phyloP scores from a whole-genome alignment of 1,139 yeast species.

The Blastobotrys illinoisensis region DNA sequence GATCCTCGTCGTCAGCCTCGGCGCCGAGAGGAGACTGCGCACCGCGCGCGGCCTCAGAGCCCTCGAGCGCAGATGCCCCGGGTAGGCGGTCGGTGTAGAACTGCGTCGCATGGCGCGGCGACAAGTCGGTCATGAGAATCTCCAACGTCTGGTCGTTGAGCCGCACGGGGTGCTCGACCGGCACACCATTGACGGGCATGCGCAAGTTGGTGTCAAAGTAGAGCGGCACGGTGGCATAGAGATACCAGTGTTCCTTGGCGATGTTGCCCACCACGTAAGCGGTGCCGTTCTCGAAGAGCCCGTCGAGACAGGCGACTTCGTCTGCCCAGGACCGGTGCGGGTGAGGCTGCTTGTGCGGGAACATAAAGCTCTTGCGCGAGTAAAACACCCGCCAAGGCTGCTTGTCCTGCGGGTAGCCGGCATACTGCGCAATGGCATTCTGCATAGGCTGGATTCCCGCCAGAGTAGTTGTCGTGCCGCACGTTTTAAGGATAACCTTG shows the following conservation, averaged over 20 bases:
- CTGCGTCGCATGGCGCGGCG: slow-evolving; percentile 50
- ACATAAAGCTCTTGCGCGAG: slow-evolving; percentile 88
- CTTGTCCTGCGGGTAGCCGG: slow-evolving; percentile 31
- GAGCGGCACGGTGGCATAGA: slow-evolving; percentile 57
- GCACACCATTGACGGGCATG: slow-evolving; percentile 13
- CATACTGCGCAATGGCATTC: slow-evolving; percentile 45
- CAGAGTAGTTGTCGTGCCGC: slow-evolving; percentile 92
- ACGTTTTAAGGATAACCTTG: slow-evolving; percentile 81
- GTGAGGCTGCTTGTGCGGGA: slow-evolving; percentile 76
- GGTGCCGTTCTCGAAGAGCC: slow-evolving; percentile 44
- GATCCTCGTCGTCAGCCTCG: slow-evolving; percentile 52
- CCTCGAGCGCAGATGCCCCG: slow-evolving; percentile 16
- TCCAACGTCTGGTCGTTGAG: slow-evolving; percentile 74
- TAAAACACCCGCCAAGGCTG: slow-evolving; percentile 69
- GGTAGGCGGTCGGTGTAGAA: slow-evolving; percentile 59
- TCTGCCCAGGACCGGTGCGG: slow-evolving; percentile 83
- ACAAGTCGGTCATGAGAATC: slow-evolving; percentile 83
- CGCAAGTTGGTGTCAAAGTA: slow-evolving; percentile 15
- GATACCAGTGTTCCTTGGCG: slow-evolving; percentile 85
- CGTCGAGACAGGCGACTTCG: slow-evolving; percentile 66
- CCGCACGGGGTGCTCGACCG: slow-evolving; percentile 10
- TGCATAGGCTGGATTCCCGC: slow-evolving; percentile 67
- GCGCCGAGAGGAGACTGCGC: slow-evolving; percentile 32
- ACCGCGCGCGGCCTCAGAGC: slow-evolving; percentile 5
- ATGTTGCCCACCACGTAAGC: slow-evolving; percentile 79